phyloP scores from a whole-genome alignment of 2,329 filamentous ascomycete genomes.

The Microsporum ferrugineum region DNA sequence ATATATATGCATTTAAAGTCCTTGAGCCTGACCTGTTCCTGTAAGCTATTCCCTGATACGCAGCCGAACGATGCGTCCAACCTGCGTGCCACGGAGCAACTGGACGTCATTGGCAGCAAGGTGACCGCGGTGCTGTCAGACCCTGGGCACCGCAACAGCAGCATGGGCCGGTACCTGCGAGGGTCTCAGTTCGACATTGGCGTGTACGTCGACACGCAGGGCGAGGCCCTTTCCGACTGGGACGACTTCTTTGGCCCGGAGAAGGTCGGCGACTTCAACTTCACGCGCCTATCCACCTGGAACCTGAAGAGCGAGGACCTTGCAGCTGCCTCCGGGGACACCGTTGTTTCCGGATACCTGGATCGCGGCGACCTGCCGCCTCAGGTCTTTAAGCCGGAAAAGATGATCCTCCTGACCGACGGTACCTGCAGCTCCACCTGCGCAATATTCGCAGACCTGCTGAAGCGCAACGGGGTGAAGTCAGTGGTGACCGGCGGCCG shows the following conservation, averaged over 20 bases:
- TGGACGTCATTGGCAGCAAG: slow-evolving; percentile 27
- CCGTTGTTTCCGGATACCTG: slow-evolving; percentile 25
- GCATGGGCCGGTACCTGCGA: slow-evolving; percentile 7
- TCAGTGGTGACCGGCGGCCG: slow-evolving; percentile 51
- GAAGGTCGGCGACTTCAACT: slow-evolving; percentile 25
- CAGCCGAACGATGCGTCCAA: slow-evolving; percentile 38
- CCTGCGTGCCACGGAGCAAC: slow-evolving; percentile 35
- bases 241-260: slow-evolving; percentile 17
- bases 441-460: slow-evolving; percentile 45
- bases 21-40: not conserved
- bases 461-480: slow-evolving; percentile 44
- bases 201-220: slow-evolving; percentile 19
- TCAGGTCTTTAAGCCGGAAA: slow-evolving; percentile 23
- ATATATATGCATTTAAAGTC: not conserved
- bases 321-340: slow-evolving; percentile 16
- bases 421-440: slow-evolving; percentile 52
- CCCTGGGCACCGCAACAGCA: slow-evolving; percentile 3
- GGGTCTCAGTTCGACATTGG: slow-evolving; percentile 12
- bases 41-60: slow-evolving; percentile 38
- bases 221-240: slow-evolving; percentile 33
- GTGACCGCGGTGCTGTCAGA: slow-evolving; percentile 14
- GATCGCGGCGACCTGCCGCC: slow-evolving; percentile 17
- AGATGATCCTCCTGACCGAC: slow-evolving; percentile 39
- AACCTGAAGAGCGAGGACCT: slow-evolving; percentile 20
- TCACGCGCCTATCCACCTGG: slow-evolving; percentile 23